Conservation (phyloP, 768 basidiomycete genomes). For the Pleurotus sapidus region DNA sequence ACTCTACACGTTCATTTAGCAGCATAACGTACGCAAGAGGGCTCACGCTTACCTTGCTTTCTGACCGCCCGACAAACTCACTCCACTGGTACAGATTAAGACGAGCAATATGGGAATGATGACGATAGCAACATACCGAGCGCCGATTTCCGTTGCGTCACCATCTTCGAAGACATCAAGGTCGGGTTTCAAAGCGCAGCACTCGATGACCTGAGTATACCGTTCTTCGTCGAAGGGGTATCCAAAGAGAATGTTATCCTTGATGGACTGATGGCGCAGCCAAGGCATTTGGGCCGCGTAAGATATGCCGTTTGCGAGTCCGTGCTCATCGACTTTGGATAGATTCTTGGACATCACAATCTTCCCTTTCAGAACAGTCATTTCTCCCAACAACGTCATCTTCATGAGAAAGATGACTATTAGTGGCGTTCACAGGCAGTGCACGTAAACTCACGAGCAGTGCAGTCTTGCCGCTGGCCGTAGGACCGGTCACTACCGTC, state of each 20-base stretch:
- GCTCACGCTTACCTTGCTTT: conserved; percentile 57
- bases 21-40: not conserved
- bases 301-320: conserved; percentile 60
- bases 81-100: conserved; percentile 48
- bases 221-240: conserved; percentile 68
- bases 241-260: conserved; percentile 81
- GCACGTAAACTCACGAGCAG: conserved; percentile 46
- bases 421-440: not conserved
- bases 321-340: conserved; percentile 55
- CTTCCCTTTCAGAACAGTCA: conserved; percentile 49
- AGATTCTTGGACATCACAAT: conserved; percentile 69
- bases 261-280: conserved; percentile 71
- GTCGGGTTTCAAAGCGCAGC: conserved; percentile 81
- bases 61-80: conserved; percentile 79
- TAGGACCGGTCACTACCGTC: conserved; percentile 73
- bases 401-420: conserved; percentile 16
- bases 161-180: conserved; percentile 85
- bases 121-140: no score
- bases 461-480: conserved; percentile 82
- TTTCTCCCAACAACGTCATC: conserved; percentile 74
- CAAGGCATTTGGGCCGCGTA: conserved; percentile 75
- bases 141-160: conserved; percentile 81
- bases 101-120: no score
- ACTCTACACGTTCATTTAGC: conserved; percentile 41
- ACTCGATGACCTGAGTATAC: conserved; percentile 75